Base-by-base conservation (phyloP, 805 yeast genomes). In the Candida xiaguanensis region DNA sequence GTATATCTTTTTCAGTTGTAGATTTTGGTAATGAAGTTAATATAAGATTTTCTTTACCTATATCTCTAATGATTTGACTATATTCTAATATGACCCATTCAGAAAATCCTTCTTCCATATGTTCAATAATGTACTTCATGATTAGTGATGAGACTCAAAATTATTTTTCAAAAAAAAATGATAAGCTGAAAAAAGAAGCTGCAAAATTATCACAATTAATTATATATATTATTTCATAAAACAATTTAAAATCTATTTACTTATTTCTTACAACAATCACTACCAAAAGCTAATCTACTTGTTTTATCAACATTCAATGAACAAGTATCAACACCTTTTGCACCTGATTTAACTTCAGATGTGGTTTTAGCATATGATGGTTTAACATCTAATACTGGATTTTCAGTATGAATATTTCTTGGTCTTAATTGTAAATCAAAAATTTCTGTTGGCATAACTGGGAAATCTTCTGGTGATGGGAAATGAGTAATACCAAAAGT, bases 101-200 rank as follows among this genome's bases (percentile, higher is more conserved):
- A 47, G 96, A 87, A 74, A 91, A 88, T 1, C 96, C 98, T 44
- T 80, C 85, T 62, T 91, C 99, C 97, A 91, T 91, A 58, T 91
- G 99, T 62, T 91, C 99, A 38, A 91, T 89, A 38, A 93, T 78
- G 71, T 89, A 91, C 63, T 87, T 88, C 95, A 86, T 86, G 30
- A 24, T 43, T 29, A 20, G 36, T 15, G 13, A 15, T 4, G 16
- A 14, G 15, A 4, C 33, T 15, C 19, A 23, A 26, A 24, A n/a
- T 8, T n/a, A n/a, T n/a, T n/a, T n/a, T n/a, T 8, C 20, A 14
- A 11, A 6, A 15, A 25, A 25, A 25, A 25, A 25, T 9, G 8
- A 25, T 11, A 25, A 25, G n/a, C n/a, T n/a, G n/a, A 25, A 25
- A n/a, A 25, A 11, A 25, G 8, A 25, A 25, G 28, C 5, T 25